Conservation (phyloP, 1,284 basidiomycete species). For the Volvariella volvacea region DNA sequence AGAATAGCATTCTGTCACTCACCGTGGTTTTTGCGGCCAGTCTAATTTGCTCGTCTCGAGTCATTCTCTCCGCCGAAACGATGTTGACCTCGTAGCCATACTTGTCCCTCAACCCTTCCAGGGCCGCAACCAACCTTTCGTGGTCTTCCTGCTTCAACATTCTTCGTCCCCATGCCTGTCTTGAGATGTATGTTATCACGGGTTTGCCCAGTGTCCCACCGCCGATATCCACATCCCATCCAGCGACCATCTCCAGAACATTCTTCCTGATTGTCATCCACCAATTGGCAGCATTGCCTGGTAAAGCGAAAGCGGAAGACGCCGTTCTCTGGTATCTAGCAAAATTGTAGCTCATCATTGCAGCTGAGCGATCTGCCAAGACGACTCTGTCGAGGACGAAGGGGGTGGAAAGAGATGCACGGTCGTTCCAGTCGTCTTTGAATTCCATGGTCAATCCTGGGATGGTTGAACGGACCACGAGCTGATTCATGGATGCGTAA, state of each 20-base stretch:
- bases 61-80: constrained; percentile 75
- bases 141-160: constrained; percentile 63
- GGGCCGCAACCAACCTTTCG: constrained; percentile 54
- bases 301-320: constrained; percentile 64
- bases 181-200: constrained; percentile 84
- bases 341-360: constrained; percentile 67
- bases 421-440: constrained; percentile 74
- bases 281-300: constrained; percentile 65
- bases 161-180: constrained; percentile 81
- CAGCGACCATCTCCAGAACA: constrained; percentile 60
- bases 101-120: constrained; percentile 57
- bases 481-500: constrained; percentile 79
- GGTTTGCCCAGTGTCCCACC: constrained; percentile 34
- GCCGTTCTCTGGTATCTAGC: constrained; percentile 69
- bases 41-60: constrained; percentile 70
- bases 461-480: constrained; percentile 68
- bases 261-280: constrained; percentile 74
- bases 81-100: constrained; percentile 84
- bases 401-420: constrained; percentile 57
- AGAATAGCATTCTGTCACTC: constrained; percentile 22
- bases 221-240: constrained; percentile 35
- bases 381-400: constrained; percentile 81
- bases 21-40: constrained; percentile 79
- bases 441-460: constrained; percentile 74
- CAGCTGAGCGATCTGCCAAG: constrained; percentile 76